A percentile compares a stretch with the other conserved stretches of the same genome.
These are phyloP conservation scores for Dothistroma septosporum DNA, from an alignment of 2,329 filamentous ascomycete species.

Conservation along the genomic window DNA sequence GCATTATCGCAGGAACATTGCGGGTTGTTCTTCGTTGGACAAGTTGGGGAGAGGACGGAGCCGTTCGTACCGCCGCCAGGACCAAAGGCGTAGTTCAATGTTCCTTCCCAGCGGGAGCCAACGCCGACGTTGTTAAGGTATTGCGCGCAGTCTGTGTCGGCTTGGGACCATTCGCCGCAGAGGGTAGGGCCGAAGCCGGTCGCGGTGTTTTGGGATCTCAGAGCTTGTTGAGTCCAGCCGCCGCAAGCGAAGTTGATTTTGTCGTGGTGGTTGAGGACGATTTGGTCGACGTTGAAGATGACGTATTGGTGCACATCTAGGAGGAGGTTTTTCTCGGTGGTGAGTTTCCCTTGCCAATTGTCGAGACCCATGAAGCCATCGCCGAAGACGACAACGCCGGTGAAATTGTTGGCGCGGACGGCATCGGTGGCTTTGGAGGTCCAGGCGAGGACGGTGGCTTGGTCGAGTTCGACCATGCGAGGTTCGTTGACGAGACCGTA, in stretches of 20 bases:
- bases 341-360: constrained; percentile 84
- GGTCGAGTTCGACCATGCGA: constrained; percentile 66
- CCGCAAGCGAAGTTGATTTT: constrained; percentile 85
- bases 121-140: constrained; percentile 85
- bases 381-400: constrained; percentile 73
- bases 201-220: constrained; percentile 64
- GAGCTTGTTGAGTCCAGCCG: constrained; percentile 78
- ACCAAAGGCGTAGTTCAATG: constrained; percentile 55
- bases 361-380: constrained; percentile 90
- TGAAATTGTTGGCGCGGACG: constrained; percentile 72
- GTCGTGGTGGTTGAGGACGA: constrained; percentile 72
- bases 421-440: constrained; percentile 67
- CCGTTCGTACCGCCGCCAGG: constrained; percentile 54
- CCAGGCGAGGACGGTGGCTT: constrained; percentile 70
- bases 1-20: constrained; percentile 70
- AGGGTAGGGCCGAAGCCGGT: constrained; percentile 90
- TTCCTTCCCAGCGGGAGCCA: constrained; percentile 90
- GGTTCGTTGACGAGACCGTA: constrained; percentile 96
- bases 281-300: constrained; percentile 90
- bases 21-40: constrained; percentile 59
- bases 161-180: constrained; percentile 95
- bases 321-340: constrained; percentile 66
- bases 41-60: constrained; percentile 65
- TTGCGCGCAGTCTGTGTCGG: constrained; percentile 87
- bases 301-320: constrained; percentile 99